These are phyloP conservation scores for Phytophthora chlamydospora DNA, from an alignment of 352 stramenopile species.

Conservation along the genomic window DNA sequence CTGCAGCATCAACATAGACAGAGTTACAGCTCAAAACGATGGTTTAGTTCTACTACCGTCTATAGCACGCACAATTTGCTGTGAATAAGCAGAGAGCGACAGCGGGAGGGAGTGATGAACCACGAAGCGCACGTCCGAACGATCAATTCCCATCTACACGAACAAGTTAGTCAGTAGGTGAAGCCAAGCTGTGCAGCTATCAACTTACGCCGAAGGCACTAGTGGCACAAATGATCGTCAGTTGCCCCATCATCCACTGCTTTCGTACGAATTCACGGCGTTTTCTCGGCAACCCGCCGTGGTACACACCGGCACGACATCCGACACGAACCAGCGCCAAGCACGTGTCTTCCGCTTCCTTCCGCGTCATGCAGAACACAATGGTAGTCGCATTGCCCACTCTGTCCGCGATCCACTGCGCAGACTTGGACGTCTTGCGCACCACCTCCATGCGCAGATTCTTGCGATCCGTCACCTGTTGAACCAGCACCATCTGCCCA, in stretches of 20 bases:
- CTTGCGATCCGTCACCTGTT: conserved; percentile 65
- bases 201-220: conserved; percentile 73
- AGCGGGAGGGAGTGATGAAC: conserved; percentile 76
- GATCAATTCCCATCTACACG: conserved; percentile 82
- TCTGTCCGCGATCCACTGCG: conserved; percentile 36
- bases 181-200: background rate
- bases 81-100: conserved; percentile 69
- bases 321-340: conserved; percentile 57
- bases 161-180: background rate
- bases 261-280: conserved; percentile 75
- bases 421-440: conserved; percentile 40
- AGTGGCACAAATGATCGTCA: conserved; percentile 80
- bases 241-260: conserved; percentile 78
- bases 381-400: conserved; percentile 51
- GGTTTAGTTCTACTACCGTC: background rate
- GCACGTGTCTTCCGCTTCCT: conserved; percentile 68
- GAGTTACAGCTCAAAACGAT: background rate
- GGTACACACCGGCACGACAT: conserved; percentile 69
- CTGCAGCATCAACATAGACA: conserved; percentile 26
- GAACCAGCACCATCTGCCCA: conserved; percentile 57
- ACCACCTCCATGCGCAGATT: conserved; percentile 72
- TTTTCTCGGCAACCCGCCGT: conserved; percentile 60
- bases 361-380: conserved; percentile 80
- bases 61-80: conserved; percentile 69
- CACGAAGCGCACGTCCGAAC: conserved; percentile 75